Conservation (phyloP, 192 early-diverging fungal genomes). For the Helicostylum pulchrum region DNA sequence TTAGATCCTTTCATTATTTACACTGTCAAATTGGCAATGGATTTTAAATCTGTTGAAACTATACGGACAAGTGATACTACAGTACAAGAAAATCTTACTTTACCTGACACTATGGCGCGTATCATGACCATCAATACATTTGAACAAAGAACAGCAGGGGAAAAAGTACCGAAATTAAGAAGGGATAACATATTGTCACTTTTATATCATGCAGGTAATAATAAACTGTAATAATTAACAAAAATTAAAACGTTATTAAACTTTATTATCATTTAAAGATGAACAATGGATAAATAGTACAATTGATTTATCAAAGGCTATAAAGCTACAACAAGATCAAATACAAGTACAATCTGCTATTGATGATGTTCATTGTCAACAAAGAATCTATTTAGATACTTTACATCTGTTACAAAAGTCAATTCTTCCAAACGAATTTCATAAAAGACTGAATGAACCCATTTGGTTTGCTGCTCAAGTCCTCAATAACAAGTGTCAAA, state of each 20-base stretch:
- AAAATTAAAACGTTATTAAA: not conserved
- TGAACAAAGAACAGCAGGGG: not conserved
- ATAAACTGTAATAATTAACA: not conserved
- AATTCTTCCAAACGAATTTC: slow-evolving; percentile 3
- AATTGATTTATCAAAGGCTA: not conserved
- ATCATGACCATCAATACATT: slow-evolving; percentile 7
- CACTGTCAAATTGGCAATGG: slow-evolving; percentile 12
- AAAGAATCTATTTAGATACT: slow-evolving; percentile 14
- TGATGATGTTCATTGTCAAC: slow-evolving; percentile 14
- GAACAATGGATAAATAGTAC: slow-evolving; percentile 11
- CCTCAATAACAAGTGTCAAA: slow-evolving; percentile 2
- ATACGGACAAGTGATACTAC: not conserved
- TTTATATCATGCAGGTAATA: slow-evolving; percentile 12
- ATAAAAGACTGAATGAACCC: slow-evolving; percentile 12
- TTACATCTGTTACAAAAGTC: slow-evolving; percentile 6
- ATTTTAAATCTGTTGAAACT: slow-evolving; percentile 6
- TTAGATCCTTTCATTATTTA: slow-evolving; percentile 14
- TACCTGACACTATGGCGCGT: not conserved
- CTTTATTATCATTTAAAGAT: not conserved
- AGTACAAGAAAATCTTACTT: not conserved
- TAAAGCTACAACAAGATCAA: not conserved
- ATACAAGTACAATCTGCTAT: not conserved
- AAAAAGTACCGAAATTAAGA: slow-evolving; percentile 2
- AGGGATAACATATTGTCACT: slow-evolving; percentile 6
- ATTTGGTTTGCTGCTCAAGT: slow-evolving; percentile 14